Conservation (phyloP, 495 filamentous ascomycete genomes). For the Hyaloscypha hepaticicola region DNA sequence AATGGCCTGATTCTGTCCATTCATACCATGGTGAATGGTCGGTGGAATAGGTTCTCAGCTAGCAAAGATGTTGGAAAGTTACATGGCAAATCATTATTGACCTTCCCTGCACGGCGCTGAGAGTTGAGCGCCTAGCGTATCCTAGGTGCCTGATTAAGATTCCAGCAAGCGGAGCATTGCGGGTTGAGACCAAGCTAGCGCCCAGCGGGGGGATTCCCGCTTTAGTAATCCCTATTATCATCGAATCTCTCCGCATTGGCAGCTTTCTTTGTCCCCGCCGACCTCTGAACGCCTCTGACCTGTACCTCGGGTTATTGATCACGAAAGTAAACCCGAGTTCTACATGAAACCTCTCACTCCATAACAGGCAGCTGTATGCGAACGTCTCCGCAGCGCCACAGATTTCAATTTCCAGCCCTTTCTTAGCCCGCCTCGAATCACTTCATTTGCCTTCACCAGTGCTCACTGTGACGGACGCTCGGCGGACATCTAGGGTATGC, state of each 20-base stretch:
- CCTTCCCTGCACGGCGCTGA: not conserved
- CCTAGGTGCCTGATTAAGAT: not conserved
- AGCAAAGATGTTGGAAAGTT: not conserved
- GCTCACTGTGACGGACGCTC: not conserved
- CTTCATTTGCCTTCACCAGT: not conserved
- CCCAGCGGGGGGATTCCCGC: too few species aligned
- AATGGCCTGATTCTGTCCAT: not conserved
- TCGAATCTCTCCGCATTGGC: too few species aligned
- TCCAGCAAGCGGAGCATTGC: not conserved
- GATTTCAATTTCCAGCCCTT: slow-evolving; percentile 1
- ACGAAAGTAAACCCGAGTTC: not conserved
- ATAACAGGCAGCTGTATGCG: slow-evolving; percentile 4
- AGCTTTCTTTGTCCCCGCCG: too few species aligned
- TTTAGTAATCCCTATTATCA: too few species aligned
- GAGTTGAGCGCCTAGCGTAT: not conserved
- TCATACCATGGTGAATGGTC: not conserved
- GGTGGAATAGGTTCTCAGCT: not conserved
- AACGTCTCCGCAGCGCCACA: not conserved
- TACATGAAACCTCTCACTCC: not conserved
- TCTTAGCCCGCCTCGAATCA: not conserved
- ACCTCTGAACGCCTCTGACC: not conserved
- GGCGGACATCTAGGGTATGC: not conserved
- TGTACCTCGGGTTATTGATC: not conserved
- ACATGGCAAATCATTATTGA: not conserved
- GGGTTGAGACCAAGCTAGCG: too few species aligned